Evolutionary conservation across 2,329 filamentous ascomycete genomes (phyloP).

Genomic region (Periconia sp.): DNA sequence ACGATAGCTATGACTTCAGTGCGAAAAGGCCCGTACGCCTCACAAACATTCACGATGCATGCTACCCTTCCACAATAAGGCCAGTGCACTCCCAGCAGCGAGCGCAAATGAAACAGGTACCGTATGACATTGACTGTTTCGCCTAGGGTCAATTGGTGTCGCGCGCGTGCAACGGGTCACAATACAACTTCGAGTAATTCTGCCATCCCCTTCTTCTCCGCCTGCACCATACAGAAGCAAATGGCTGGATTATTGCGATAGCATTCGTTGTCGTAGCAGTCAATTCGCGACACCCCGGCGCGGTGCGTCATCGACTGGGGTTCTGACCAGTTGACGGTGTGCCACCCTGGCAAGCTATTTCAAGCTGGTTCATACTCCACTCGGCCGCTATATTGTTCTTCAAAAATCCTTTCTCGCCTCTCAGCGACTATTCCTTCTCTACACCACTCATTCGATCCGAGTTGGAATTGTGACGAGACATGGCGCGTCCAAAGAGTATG

Average conservation of each 20-base stretch:
- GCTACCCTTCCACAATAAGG: too few species aligned
- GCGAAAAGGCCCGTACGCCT: too few species aligned
- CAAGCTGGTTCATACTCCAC: too few species aligned
- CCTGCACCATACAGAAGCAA: too few species aligned
- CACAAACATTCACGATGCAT: too few species aligned
- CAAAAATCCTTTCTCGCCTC: background rate
- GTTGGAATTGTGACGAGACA: constrained; percentile 10
- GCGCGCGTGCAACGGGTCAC: background rate
- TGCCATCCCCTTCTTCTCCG: too few species aligned
- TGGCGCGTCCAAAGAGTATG: constrained; percentile 44
- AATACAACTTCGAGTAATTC: too few species aligned
- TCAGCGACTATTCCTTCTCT: constrained; percentile 1
- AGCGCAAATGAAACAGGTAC: constrained; percentile 16
- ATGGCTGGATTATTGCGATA: too few species aligned
- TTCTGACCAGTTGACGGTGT: constrained; percentile 27
- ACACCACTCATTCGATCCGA: constrained; percentile 5
- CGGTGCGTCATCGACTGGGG: constrained; percentile 46
- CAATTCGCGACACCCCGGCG: too few species aligned
- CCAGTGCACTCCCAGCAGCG: too few species aligned
- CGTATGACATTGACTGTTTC: constrained; percentile 4
- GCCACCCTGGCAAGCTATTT: constrained; percentile 23
- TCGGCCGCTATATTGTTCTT: constrained; percentile 10
- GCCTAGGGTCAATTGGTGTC: constrained; percentile 7
- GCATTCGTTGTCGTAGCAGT: too few species aligned
- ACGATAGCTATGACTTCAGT: too few species aligned